Conservation (phyloP, 2,329 filamentous ascomycete genomes). For the Penicillium sp. region DNA sequence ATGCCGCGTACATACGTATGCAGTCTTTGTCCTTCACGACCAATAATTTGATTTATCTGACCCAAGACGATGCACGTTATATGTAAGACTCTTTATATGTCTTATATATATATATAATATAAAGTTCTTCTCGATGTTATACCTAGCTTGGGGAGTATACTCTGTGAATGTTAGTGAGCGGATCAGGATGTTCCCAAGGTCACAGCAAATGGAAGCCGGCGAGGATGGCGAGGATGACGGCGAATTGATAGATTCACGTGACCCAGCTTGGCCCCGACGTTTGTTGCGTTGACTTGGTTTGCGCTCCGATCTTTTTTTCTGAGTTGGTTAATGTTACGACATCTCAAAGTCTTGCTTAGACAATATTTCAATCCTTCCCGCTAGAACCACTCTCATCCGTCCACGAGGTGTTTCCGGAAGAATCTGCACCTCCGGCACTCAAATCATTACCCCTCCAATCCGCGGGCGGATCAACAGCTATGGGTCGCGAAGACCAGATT, state of each 20-base stretch:
- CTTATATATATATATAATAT: too few relatives aligned
- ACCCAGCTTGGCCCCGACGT: background rate
- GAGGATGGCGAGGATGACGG: background rate
- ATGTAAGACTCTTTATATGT: too few relatives aligned
- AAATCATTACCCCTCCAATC: slow-evolving; percentile 32
- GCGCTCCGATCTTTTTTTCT: slow-evolving; percentile 12
- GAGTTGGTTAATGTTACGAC: background rate
- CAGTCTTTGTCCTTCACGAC: too few relatives aligned
- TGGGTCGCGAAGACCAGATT: slow-evolving; percentile 75
- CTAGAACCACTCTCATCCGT: background rate
- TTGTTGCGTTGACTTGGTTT: slow-evolving; percentile 4
- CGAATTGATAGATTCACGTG: background rate
- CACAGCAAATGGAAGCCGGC: background rate
- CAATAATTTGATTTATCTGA: too few relatives aligned
- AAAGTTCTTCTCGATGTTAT: too few relatives aligned
- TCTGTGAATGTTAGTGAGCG: background rate
- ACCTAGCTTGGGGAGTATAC: background rate
- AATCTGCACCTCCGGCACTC: slow-evolving; percentile 5
- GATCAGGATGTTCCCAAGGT: background rate
- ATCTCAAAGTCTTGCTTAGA: background rate
- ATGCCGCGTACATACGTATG: too few relatives aligned
- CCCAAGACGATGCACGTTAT: too few relatives aligned
- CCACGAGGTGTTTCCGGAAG: background rate
- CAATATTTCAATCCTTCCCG: background rate
- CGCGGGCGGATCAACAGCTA: slow-evolving; percentile 35